These are phyloP conservation scores for Rhodotorula graminis DNA, from an alignment of 768 basidiomycete species.

Conservation along the genomic window DNA sequence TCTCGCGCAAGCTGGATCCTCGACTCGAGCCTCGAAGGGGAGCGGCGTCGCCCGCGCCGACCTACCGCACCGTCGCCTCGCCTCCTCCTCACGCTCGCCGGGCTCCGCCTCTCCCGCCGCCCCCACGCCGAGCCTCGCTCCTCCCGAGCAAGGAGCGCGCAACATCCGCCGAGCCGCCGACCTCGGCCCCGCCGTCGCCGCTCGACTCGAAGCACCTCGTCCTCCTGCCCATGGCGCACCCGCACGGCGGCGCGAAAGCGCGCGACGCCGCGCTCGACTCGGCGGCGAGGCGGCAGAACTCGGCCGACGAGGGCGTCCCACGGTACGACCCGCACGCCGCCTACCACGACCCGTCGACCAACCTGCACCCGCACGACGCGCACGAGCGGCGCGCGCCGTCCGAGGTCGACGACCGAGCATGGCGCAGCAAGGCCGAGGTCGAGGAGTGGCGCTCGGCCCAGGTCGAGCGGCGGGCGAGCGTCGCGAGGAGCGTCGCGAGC, in stretches of 20 bases:
- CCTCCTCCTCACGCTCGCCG: neutral
- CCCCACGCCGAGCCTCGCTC: neutral
- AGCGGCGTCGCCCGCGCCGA: neutral
- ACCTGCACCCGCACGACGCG: neutral
- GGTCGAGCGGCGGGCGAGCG: neutral
- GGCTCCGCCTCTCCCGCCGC: neutral
- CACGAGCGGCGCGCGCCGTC: neutral
- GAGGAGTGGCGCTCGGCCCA: constrained; percentile 17
- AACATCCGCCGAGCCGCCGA: neutral
- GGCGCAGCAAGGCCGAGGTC: constrained; percentile 1
- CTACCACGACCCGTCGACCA: too few species aligned
- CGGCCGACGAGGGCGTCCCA: neutral
- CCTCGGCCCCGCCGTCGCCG: too few species aligned
- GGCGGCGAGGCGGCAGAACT: neutral
- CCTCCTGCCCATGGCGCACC: neutral
- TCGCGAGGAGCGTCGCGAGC: neutral
- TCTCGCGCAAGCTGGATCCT: neutral
- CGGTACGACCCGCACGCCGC: neutral
- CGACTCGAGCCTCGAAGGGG: neutral
- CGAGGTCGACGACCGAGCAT: neutral
- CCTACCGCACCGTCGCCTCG: neutral
- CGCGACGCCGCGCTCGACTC: neutral
- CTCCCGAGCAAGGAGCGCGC: neutral
- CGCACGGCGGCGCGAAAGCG: neutral
- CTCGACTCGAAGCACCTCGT: neutral